Percentiles rank a stretch among this genome's conserved stretches.
Conservation (phyloP, 768 basidiomycete species). For the Leccinum subtestaceum region DNA sequence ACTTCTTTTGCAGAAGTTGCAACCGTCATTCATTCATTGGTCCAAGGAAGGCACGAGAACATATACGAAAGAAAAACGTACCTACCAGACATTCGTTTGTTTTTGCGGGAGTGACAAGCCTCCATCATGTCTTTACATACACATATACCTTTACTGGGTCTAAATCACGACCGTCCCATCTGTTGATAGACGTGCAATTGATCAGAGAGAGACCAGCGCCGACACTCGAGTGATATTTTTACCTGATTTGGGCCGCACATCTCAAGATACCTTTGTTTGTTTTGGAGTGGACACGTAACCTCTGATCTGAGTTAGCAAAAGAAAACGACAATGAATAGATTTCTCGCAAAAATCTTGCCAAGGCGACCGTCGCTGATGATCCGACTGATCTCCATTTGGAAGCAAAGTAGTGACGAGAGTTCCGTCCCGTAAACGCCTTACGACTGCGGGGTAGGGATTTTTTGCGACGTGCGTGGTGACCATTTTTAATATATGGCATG, state of each 20-base stretch:
- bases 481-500: background rate
- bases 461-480: constrained; percentile 10
- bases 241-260: background rate
- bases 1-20: constrained; percentile 2
- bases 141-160: constrained; percentile 1
- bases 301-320: background rate
- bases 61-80: constrained; percentile 2
- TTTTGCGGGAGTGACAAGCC: background rate
- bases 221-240: background rate
- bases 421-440: constrained; percentile 8
- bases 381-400: constrained; percentile 3
- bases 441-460: constrained; percentile 25
- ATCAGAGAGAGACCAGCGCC: constrained; percentile 8
- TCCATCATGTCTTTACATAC: background rate
- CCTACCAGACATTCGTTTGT: background rate
- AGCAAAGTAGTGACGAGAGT: constrained; percentile 1
- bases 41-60: background rate
- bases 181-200: constrained; percentile 16
- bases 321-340: background rate
- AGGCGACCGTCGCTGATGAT: background rate
- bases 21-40: background rate
- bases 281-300: background rate
- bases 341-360: background rate
- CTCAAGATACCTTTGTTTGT: background rate
- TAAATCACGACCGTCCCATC: constrained; percentile 8